Conservation (phyloP, 2,329 filamentous ascomycete genomes). For the Ceratocystis alfenasii region DNA sequence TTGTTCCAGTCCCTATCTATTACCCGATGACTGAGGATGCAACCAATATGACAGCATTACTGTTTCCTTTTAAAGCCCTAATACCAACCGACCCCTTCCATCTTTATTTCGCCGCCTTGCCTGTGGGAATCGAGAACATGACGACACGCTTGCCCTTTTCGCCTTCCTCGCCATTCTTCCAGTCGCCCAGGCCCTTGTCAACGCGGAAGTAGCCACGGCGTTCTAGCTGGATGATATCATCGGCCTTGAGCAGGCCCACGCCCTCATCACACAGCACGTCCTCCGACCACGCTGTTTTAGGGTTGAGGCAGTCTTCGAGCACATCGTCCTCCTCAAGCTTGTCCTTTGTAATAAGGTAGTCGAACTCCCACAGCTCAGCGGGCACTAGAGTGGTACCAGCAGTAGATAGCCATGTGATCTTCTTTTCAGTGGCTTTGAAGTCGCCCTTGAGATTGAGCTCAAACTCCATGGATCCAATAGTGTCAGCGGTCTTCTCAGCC, state of each 20-base stretch:
- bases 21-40: neutral
- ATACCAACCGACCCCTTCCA: neutral
- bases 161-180: slow-evolving; percentile 40
- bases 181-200: slow-evolving; percentile 49
- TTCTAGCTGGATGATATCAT: slow-evolving; percentile 92
- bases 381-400: slow-evolving; percentile 65
- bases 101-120: slow-evolving; percentile 36
- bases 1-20: slow-evolving; percentile 5
- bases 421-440: slow-evolving; percentile 91
- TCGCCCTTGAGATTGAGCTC: slow-evolving; percentile 88
- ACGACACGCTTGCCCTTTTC: slow-evolving; percentile 39
- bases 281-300: slow-evolving; percentile 60
- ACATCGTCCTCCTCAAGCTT: slow-evolving; percentile 80
- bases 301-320: slow-evolving; percentile 71
- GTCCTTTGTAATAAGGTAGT: slow-evolving; percentile 67
- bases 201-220: slow-evolving; percentile 84
- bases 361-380: slow-evolving; percentile 48
- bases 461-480: slow-evolving; percentile 59
- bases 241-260: slow-evolving; percentile 63
- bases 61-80: slow-evolving; percentile 2
- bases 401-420: slow-evolving; percentile 82
- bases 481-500: slow-evolving; percentile 35
- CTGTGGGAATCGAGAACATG: slow-evolving; percentile 47
- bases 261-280: slow-evolving; percentile 71
- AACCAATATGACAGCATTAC: neutral